Conservation (phyloP, 495 filamentous ascomycete genomes). For the Penicillium robsamsonii region DNA sequence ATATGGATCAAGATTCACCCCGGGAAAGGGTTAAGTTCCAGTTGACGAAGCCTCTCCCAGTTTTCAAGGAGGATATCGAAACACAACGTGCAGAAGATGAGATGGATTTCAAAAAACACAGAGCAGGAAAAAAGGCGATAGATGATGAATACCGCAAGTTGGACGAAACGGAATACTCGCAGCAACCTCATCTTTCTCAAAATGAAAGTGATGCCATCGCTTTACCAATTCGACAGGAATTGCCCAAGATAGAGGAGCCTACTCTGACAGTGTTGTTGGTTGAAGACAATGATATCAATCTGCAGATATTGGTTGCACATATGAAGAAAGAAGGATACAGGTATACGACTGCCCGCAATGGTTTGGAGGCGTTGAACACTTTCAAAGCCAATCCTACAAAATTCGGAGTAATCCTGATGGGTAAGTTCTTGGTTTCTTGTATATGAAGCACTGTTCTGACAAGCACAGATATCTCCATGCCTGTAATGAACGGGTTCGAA, state of each 20-base stretch:
- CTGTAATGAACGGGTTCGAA: slow-evolving; percentile 77
- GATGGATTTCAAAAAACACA: too few relatives aligned
- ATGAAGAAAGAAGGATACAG: slow-evolving; percentile 38
- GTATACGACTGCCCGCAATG: slow-evolving; percentile 45
- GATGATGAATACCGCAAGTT: too few relatives aligned
- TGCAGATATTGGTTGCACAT: slow-evolving; percentile 31
- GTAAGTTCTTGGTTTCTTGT: slow-evolving; percentile 18
- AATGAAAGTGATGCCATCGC: too few relatives aligned
- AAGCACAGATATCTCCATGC: slow-evolving; percentile 79
- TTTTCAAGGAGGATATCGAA: too few relatives aligned
- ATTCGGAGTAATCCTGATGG: slow-evolving; percentile 53
- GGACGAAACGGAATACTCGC: too few relatives aligned
- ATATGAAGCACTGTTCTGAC: neutral
- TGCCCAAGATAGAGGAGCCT: slow-evolving; percentile 4
- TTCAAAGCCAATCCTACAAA: slow-evolving; percentile 29
- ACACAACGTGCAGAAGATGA: too few relatives aligned
- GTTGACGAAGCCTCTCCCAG: too few relatives aligned
- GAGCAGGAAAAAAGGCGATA: too few relatives aligned
- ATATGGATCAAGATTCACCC: too few relatives aligned
- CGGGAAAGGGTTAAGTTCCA: too few relatives aligned
- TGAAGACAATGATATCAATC: slow-evolving; percentile 42
- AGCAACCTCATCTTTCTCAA: too few relatives aligned
- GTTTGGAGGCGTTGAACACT: slow-evolving; percentile 50
- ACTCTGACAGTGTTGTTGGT: slow-evolving; percentile 30
- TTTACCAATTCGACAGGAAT: too few relatives aligned